These are phyloP conservation scores for Gentiana dahurica DNA, from an alignment of 257 asterid species.

Conservation along the genomic window DNA sequence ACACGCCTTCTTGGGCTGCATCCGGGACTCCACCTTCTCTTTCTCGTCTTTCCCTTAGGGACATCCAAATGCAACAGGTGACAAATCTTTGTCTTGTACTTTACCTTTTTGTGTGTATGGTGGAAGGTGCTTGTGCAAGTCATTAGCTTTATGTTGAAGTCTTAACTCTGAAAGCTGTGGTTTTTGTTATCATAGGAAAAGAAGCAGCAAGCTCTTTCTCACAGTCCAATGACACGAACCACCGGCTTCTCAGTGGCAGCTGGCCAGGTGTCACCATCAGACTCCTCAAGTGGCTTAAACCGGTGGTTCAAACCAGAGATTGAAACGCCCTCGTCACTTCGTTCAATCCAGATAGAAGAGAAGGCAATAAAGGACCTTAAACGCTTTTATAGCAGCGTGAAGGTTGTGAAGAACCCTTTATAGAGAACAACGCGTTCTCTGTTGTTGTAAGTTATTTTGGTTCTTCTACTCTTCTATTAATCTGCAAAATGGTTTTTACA, in stretches of 20 bases:
- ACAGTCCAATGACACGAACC: slow-evolving; percentile 63
- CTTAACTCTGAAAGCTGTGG: too few relatives aligned
- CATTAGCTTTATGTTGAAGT: too few relatives aligned
- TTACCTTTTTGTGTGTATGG: too few relatives aligned
- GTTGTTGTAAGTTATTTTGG: slow-evolving; percentile 1
- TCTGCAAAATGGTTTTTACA: too few relatives aligned
- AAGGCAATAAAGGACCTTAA: slow-evolving; percentile 84
- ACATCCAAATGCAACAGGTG: slow-evolving; percentile 94
- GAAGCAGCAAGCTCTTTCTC: slow-evolving; percentile 37
- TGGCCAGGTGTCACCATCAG: slow-evolving; percentile 72
- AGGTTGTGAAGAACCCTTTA: slow-evolving; percentile 69
- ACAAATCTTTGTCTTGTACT: neutral
- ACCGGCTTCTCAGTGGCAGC: slow-evolving; percentile 65
- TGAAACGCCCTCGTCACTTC: slow-evolving; percentile 60
- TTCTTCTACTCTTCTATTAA: too few relatives aligned
- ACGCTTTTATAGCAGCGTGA: slow-evolving; percentile 78
- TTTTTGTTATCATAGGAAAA: slow-evolving; percentile 33
- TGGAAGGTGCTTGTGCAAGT: too few relatives aligned
- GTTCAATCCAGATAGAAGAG: slow-evolving; percentile 91
- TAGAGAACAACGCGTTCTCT: slow-evolving; percentile 9
- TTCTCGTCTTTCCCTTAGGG: slow-evolving; percentile 86
- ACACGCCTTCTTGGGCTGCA: slow-evolving; percentile 92
- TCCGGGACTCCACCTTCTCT: slow-evolving; percentile 78
- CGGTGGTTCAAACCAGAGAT: slow-evolving; percentile 93
- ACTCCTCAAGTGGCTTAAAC: slow-evolving; percentile 53